Percentiles rank a stretch among this genome's conserved stretches.
Conservation (phyloP, 192 early-diverging fungal species). For the Piromyces finnis region DNA sequence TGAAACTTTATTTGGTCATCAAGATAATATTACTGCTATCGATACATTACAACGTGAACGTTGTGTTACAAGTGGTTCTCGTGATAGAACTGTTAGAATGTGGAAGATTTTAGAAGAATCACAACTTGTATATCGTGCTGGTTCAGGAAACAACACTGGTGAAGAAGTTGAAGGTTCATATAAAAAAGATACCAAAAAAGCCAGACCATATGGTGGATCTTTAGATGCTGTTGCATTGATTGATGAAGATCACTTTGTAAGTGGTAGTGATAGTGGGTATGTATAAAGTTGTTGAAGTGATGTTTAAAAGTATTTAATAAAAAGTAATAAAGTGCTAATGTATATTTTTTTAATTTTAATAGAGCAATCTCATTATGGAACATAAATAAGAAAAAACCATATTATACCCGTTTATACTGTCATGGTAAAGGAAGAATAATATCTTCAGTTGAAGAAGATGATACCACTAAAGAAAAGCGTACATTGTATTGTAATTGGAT, state of each 20-base stretch:
- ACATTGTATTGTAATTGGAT: constrained; percentile 53
- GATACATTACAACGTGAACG: constrained; percentile 72
- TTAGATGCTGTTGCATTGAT: constrained; percentile 79
- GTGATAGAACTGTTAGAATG: constrained; percentile 75
- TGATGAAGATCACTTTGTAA: constrained; percentile 85
- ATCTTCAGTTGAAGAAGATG: neutral
- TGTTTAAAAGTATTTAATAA: no score
- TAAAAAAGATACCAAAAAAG: constrained; percentile 11
- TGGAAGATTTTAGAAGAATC: constrained; percentile 94
- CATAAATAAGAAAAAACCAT: constrained; percentile 76
- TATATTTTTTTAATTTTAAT: neutral
- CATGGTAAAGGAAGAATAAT: constrained; percentile 37
- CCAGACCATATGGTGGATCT: constrained; percentile 11
- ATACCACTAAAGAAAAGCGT: neutral
- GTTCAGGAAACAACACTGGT: constrained; percentile 17
- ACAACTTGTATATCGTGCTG: constrained; percentile 81
- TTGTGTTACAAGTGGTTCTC: constrained; percentile 72
- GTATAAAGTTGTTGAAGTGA: no score
- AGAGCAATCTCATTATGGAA: constrained; percentile 89
- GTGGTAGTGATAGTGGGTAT: constrained; percentile 73
- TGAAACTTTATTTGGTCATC: constrained; percentile 96
- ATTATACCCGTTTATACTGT: constrained; percentile 50
- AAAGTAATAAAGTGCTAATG: no score
- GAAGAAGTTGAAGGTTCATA: constrained; percentile 20
- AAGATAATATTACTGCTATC: constrained; percentile 69